These are phyloP conservation scores for Ceratopteris richardii DNA, from an alignment of 75 land plant genomes.

Conservation along the genomic window DNA sequence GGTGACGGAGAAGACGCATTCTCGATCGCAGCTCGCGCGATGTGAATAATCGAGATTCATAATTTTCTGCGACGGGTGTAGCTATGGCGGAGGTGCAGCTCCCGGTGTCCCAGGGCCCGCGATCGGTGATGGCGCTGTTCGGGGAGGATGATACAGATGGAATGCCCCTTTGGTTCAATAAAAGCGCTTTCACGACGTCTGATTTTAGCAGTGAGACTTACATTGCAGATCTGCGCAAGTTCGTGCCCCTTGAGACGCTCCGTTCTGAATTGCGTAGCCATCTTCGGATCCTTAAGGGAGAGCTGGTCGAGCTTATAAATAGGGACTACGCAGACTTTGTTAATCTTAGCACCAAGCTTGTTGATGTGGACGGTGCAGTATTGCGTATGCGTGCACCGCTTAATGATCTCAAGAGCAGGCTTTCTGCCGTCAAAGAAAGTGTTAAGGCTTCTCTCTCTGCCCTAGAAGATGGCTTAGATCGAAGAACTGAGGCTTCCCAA, in stretches of 20 bases:
- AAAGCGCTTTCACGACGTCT: slow-evolving; percentile 43
- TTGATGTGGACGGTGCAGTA: slow-evolving; percentile 82
- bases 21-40: no score
- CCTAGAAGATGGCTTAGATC: slow-evolving; percentile 49
- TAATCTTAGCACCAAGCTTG: slow-evolving; percentile 79
- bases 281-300: slow-evolving; percentile 62
- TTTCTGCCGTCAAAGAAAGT: slow-evolving; percentile 32
- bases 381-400: slow-evolving; percentile 89
- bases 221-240: slow-evolving; percentile 83
- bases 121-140: slow-evolving; percentile 37
- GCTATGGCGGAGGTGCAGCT: not conserved
- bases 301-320: slow-evolving; percentile 93
- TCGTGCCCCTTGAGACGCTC: slow-evolving; percentile 93
- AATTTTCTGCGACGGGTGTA: no score
- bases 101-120: slow-evolving; percentile 9
- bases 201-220: slow-evolving; percentile 69
- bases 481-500: slow-evolving; percentile 63
- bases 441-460: slow-evolving; percentile 45
- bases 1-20: no score
- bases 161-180: slow-evolving; percentile 80
- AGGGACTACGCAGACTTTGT: slow-evolving; percentile 93
- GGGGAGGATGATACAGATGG: slow-evolving; percentile 43
- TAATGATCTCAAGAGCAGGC: slow-evolving; percentile 63
- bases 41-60: no score
- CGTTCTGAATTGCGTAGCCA: slow-evolving; percentile 73